A percentile compares a stretch with the other conserved stretches of the same genome.
Conservation (phyloP, 23 red algal genomes). For the Cyanidioschyzon merolae region DNA sequence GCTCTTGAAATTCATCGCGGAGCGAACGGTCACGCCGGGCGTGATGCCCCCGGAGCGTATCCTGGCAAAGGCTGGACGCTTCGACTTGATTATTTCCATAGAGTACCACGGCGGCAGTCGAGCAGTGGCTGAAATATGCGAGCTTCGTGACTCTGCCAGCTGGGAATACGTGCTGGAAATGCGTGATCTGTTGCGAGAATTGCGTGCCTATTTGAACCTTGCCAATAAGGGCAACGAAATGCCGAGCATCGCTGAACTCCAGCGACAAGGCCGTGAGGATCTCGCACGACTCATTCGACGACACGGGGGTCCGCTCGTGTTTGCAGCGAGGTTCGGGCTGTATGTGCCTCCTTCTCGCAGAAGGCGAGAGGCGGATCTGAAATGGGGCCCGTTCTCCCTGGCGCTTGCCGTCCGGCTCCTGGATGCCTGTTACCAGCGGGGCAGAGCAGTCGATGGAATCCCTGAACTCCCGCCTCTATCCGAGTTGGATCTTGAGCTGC, state of each 20-base stretch:
- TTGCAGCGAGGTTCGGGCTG: not conserved
- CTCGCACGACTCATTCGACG: not conserved
- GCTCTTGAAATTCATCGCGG: not conserved
- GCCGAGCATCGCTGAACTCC: not conserved
- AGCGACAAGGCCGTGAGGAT: not conserved
- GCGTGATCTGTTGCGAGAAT: not conserved
- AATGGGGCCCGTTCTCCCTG: constrained; percentile 12
- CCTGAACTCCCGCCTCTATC: not conserved
- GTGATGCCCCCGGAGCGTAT: not conserved
- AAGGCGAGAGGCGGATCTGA: not conserved
- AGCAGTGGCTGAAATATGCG: not conserved
- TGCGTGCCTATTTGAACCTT: not conserved
- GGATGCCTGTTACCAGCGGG: not conserved
- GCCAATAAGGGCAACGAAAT: not conserved
- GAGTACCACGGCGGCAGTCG: not conserved
- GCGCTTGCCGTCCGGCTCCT: not conserved
- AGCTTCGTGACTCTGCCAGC: not conserved
- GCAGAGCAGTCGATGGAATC: not conserved
- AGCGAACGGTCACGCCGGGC: not conserved
- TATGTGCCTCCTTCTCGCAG: not conserved
- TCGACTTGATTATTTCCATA: not conserved
- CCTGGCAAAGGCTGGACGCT: not conserved
- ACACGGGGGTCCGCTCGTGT: not conserved
- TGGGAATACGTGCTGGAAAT: constrained; percentile 8
- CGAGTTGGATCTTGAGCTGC: not conserved